Evolutionary conservation across 1,139 yeast species (phyloP).

Genomic region (Torulaspora pretoriensis): DNA sequence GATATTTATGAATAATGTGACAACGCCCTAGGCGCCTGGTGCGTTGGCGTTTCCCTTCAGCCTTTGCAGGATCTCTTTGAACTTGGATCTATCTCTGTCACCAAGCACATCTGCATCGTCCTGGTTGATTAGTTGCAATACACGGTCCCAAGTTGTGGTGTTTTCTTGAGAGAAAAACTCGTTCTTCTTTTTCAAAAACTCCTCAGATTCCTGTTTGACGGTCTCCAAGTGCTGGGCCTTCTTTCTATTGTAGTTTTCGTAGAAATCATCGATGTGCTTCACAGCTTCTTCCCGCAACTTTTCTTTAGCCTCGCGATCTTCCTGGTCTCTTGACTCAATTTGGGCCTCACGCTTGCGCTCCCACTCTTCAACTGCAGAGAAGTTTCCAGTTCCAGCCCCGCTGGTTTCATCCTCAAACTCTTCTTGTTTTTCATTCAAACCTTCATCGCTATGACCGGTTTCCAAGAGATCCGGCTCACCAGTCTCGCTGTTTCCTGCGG

Average conservation of each 20-base stretch:
- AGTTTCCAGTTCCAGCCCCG: conserved; percentile 2
- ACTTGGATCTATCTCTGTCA: conserved; percentile 63
- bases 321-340: conserved; percentile 75
- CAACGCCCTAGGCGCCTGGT: conserved; percentile 57
- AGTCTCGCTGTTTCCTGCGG: conserved; percentile 1
- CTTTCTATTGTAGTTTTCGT: conserved; percentile 85
- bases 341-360: conserved; percentile 76
- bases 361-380: conserved; percentile 54
- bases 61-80: conserved; percentile 60
- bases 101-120: conserved; percentile 42
- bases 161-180: conserved; percentile 59
- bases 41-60: conserved; percentile 65
- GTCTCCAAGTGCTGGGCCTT: conserved; percentile 67
- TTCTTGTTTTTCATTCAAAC: conserved; percentile 1
- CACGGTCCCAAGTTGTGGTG: conserved; percentile 89
- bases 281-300: conserved; percentile 77
- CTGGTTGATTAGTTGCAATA: conserved; percentile 47
- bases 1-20: conserved; percentile 3
- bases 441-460: neutral
- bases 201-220: conserved; percentile 64
- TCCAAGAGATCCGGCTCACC: conserved; percentile 8
- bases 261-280: conserved; percentile 85
- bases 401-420: conserved; percentile 8
- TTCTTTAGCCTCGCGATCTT: conserved; percentile 59
- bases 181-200: conserved; percentile 73